phyloP scores from a whole-genome alignment of 2,329 filamentous ascomycete species.

The Colletotrichum magnum region DNA sequence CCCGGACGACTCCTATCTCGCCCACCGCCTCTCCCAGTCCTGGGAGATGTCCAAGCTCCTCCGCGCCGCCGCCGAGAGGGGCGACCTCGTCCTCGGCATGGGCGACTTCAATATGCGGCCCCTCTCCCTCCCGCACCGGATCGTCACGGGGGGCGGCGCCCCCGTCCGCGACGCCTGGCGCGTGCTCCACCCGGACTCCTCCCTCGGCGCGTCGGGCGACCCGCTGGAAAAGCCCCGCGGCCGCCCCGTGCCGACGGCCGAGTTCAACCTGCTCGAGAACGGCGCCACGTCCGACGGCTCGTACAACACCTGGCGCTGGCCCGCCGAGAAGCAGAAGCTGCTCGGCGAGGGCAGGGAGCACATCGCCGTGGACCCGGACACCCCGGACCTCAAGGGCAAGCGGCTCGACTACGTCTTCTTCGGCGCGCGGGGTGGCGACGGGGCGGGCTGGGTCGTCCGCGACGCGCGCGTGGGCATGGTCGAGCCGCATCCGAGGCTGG shows the following conservation, averaged over 20 bases:
- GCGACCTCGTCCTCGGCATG: conserved; percentile 86
- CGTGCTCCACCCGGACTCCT: conserved; percentile 85
- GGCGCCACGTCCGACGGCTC: conserved; percentile 89
- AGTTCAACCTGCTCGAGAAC: conserved; percentile 84
- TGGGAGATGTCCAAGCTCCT: conserved; percentile 96
- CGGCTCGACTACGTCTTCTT: conserved; percentile 96
- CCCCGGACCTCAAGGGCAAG: conserved; percentile 82
- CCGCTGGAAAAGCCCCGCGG: conserved; percentile 76
- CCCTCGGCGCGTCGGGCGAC: conserved; percentile 80
- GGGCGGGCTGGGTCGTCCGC: conserved; percentile 76
- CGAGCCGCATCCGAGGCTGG: conserved; percentile 82
- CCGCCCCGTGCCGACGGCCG: conserved; percentile 79
- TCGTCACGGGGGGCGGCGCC: conserved; percentile 84
- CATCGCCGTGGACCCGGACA: conserved; percentile 74
- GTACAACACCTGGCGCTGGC: conserved; percentile 96
- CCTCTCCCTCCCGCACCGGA: conserved; percentile 83
- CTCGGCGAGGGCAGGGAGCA: conserved; percentile 75
- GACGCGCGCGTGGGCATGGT: conserved; percentile 83
- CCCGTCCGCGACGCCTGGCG: conserved; percentile 89
- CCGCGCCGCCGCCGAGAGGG: conserved; percentile 82
- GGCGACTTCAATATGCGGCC: conserved; percentile 99
- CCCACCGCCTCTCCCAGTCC: conserved; percentile 91
- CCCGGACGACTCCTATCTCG: conserved; percentile 86
- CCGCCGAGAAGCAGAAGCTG: conserved; percentile 76
- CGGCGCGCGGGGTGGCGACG: conserved; percentile 50